phyloP scores from a whole-genome alignment of 2,329 filamentous ascomycete genomes.

The Fusarium xyrophilum region DNA sequence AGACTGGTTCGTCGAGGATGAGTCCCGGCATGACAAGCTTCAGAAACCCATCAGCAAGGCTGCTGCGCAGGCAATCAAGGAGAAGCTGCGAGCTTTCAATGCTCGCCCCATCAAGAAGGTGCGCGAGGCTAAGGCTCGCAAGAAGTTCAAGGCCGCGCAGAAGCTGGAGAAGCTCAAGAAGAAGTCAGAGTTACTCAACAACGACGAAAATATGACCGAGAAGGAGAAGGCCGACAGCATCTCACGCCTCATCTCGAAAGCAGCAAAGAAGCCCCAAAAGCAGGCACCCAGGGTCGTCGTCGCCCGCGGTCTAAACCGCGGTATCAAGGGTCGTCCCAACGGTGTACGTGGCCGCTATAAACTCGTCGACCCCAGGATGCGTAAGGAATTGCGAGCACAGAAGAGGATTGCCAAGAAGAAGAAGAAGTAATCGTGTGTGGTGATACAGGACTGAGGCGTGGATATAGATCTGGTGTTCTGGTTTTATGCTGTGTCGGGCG shows the following conservation, averaged over 20 bases:
- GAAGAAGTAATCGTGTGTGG: slow-evolving; percentile 54
- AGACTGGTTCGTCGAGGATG: slow-evolving; percentile 98
- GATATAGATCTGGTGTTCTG: slow-evolving; percentile 23
- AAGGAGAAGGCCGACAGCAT: slow-evolving; percentile 94
- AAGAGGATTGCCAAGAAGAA: slow-evolving; percentile 81
- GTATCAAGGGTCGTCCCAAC: slow-evolving; percentile 86
- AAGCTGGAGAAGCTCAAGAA: slow-evolving; percentile 92
- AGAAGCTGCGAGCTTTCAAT: slow-evolving; percentile 91
- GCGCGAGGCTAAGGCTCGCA: slow-evolving; percentile 91
- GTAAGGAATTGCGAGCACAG: slow-evolving; percentile 82
- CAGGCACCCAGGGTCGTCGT: slow-evolving; percentile 87
- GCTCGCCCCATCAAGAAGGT: slow-evolving; percentile 99
- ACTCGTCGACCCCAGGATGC: slow-evolving; percentile 75
- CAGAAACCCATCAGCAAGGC: slow-evolving; percentile 92
- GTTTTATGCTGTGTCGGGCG: slow-evolving; percentile 16
- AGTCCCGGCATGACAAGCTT: slow-evolving; percentile 79
- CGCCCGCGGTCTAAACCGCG: slow-evolving; percentile 82
- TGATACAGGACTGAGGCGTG: neutral
- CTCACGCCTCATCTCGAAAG: slow-evolving; percentile 78
- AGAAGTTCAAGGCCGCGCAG: slow-evolving; percentile 95
- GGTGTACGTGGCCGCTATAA: too few relatives aligned
- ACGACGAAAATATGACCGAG: slow-evolving; percentile 92
- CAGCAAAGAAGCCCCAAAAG: slow-evolving; percentile 84
- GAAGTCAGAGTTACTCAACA: slow-evolving; percentile 89
- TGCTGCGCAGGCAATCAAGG: slow-evolving; percentile 89